Base-by-base conservation (phyloP, 2,329 filamentous ascomycete genomes). In the Phyllosticta paracitricarpa region DNA sequence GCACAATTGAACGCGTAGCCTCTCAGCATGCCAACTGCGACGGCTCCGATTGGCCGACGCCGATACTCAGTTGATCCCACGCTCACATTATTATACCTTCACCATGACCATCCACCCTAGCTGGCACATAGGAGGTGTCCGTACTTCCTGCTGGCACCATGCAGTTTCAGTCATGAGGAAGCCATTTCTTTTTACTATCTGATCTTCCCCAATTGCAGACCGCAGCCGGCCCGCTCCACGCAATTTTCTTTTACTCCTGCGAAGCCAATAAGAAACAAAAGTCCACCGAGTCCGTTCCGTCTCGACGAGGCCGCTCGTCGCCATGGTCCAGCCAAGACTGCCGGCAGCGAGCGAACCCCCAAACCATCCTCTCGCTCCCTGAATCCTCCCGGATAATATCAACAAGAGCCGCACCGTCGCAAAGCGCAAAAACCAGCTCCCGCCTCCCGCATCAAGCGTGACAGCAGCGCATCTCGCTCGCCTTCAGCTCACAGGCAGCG, bases 401-500 rank as follows among this genome's bases (percentile, higher is more conserved):
- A 63, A 67, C 69, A 65, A 68, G 66, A 71, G 71, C 70, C 67
- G 68, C 68, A 64, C 68, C 68, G 68, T 68, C 68, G 66, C 63
- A 67, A 67, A 66, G 58, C 66, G 67, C 69, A 66, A 68, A 70
- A 71, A 71, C 72, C 72, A 74, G 72, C 72, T 72, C 72, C 59
- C 66, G 62, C 28, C 72, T 73, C 68, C 66, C 22, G 24, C 60
- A 19, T 58, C 60, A 62, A 48, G 58, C 60, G 51, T 33, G 48
- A 58, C 56, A 52, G 14, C 56, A 62, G 56, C 67, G 63, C 69
- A 72, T 70, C 69, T 68, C 69, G 68, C 64, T 75, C 72, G 66
- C 66, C 69, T 68, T 71, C 70, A 54, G 4, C 54, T 61, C 40
- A 48, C 40, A 48, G 40, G 40, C 40, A 48, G 5, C 40, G 25